phyloP scores from a whole-genome alignment of 768 basidiomycete species.

The Pleurotus salmoneostramineus region DNA sequence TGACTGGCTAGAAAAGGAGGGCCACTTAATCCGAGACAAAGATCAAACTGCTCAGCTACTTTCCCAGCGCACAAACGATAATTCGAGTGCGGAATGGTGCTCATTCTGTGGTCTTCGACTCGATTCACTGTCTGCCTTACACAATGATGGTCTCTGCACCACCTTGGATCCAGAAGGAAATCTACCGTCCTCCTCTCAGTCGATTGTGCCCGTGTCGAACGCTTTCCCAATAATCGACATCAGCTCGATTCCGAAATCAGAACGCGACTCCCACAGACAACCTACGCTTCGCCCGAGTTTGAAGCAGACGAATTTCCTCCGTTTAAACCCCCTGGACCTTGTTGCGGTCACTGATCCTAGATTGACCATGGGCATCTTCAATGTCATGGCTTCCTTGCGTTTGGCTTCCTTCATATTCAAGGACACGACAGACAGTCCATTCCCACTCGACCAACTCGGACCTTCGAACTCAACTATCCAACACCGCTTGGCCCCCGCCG shows the following conservation, averaged over 20 bases:
- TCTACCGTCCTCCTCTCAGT: no score
- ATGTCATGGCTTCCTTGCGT: slow-evolving; percentile 20
- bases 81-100: background rate
- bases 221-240: no score
- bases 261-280: no score
- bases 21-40: slow-evolving; percentile 26
- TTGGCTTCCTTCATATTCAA: slow-evolving; percentile 18
- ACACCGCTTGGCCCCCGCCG: slow-evolving; percentile 32
- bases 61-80: background rate
- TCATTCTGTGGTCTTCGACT: slow-evolving; percentile 1
- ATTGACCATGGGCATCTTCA: slow-evolving; percentile 25
- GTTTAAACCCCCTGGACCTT: slow-evolving; percentile 12
- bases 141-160: background rate
- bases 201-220: no score
- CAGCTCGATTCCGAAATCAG: no score
- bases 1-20: slow-evolving; percentile 40
- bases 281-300: no score
- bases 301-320: background rate
- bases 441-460: slow-evolving; percentile 21
- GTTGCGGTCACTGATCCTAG: slow-evolving; percentile 28
- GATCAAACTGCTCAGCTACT: background rate
- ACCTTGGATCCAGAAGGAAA: background rate
- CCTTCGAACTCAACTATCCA: slow-evolving; percentile 23
- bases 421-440: slow-evolving; percentile 6
- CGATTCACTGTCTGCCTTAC: background rate